phyloP scores from a whole-genome alignment of 176 grass and related monocot species.

The Puccinellia tenuiflora region DNA sequence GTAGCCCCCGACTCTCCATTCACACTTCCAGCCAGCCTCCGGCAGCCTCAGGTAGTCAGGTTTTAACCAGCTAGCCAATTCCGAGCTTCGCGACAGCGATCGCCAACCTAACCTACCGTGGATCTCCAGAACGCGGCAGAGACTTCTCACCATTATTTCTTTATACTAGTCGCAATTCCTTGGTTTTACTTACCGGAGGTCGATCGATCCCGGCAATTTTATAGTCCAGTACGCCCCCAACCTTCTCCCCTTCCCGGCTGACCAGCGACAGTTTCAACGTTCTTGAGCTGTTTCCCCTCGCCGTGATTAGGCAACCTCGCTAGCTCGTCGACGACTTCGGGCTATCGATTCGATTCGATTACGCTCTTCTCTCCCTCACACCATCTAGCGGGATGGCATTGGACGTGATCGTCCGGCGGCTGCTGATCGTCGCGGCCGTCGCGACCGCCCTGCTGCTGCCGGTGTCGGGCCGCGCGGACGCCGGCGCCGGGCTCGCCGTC shows the following conservation, averaged over 20 bases:
- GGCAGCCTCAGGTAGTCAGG: neutral
- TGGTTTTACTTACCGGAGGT: neutral
- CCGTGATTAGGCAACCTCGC: constrained; percentile 1
- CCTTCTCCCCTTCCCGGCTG: neutral
- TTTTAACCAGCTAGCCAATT: constrained; percentile 27
- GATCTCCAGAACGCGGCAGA: neutral
- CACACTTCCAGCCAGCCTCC: neutral
- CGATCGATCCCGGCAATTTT: neutral
- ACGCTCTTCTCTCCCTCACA: neutral
- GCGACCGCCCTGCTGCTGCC: neutral
- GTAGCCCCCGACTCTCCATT: constrained; percentile 6
- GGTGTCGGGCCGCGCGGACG: neutral
- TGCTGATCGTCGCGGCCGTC: neutral
- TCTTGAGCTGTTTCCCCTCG: constrained; percentile 2
- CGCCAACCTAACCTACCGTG: constrained; percentile 14
- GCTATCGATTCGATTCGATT: neutral
- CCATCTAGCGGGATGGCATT: constrained; percentile 18
- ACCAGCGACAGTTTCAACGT: constrained; percentile 5
- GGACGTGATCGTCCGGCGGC: neutral
- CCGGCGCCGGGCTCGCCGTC: constrained; percentile 16
- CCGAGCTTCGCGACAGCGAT: constrained; percentile 32
- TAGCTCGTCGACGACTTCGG: neutral
- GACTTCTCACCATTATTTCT: constrained; percentile 8
- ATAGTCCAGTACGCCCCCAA: neutral
- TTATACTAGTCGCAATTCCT: constrained; percentile 2